These are phyloP conservation scores for Serendipita sp. DNA, from an alignment of 1,284 basidiomycete genomes.

Conservation along the genomic window DNA sequence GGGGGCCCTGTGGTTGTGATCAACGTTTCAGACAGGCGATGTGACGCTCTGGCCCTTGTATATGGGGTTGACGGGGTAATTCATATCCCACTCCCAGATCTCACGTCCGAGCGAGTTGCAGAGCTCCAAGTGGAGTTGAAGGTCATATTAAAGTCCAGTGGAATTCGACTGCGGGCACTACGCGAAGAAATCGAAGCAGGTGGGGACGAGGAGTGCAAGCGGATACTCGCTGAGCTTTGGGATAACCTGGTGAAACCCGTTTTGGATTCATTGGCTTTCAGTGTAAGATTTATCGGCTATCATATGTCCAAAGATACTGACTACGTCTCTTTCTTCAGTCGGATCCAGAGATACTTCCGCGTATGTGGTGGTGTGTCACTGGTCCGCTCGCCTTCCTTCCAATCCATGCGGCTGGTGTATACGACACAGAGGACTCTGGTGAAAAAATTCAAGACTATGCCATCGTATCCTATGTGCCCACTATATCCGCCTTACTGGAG, in stretches of 20 bases:
- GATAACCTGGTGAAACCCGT: constrained; percentile 6
- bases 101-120: not conserved
- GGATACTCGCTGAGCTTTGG: constrained; percentile 5
- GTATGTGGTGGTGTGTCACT: constrained; percentile 18
- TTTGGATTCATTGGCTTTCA: not conserved
- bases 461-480: constrained; percentile 19
- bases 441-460: constrained; percentile 13
- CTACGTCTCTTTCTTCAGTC: not conserved
- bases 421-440: constrained; percentile 4
- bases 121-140: not conserved
- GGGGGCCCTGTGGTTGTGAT: constrained; percentile 12
- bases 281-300: not conserved
- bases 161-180: not conserved
- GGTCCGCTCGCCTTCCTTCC: constrained; percentile 17
- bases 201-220: not conserved
- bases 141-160: not conserved
- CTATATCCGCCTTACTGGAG: constrained; percentile 11
- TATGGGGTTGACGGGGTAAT: not conserved
- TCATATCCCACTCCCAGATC: constrained; percentile 7
- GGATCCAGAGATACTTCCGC: constrained; percentile 3
- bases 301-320: not conserved
- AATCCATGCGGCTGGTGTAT: constrained; percentile 18
- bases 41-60: constrained; percentile 10
- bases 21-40: constrained; percentile 9
- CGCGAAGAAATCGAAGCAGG: not conserved